Evolutionary conservation across 352 stramenopile genomes (phyloP).

Genomic region (Aphanomyces astaci): DNA sequence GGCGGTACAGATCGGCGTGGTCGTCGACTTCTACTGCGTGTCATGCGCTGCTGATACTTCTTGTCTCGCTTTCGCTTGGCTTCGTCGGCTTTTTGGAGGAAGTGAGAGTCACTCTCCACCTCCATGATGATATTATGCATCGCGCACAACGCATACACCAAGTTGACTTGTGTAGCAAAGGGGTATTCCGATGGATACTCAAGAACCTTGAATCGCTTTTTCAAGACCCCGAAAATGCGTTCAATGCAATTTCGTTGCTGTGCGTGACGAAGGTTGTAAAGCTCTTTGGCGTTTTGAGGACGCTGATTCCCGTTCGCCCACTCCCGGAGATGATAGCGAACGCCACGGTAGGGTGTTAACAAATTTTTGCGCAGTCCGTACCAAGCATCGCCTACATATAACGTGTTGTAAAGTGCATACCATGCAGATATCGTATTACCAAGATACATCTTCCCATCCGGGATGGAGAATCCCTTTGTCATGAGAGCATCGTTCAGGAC

Average conservation of each 20-base stretch:
- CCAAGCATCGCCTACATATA: conserved; percentile 21
- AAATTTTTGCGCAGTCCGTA: conserved; percentile 21
- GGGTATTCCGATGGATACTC: background rate
- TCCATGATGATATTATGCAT: background rate
- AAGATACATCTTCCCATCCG: background rate
- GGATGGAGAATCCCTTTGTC: background rate
- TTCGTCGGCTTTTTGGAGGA: background rate
- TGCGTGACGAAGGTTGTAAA: conserved; percentile 25
- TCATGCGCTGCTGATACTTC: background rate
- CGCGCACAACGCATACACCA: background rate
- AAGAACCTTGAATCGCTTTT: conserved; percentile 6
- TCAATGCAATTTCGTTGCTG: no score
- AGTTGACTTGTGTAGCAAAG: background rate
- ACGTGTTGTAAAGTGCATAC: background rate
- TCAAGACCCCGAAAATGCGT: conserved; percentile 24
- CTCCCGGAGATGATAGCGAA: conserved; percentile 24
- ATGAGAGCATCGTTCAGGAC: conserved; percentile 8
- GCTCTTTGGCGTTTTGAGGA: conserved; percentile 25
- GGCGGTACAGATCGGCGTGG: no score
- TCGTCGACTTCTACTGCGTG: no score
- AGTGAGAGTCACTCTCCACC: background rate
- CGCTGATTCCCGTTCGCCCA: conserved; percentile 14
- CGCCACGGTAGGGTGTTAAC: conserved; percentile 23
- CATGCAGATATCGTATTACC: background rate
- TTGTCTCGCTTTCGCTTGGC: background rate